Base-by-base conservation (phyloP, 352 stramenopile species). In the Phytophthora capsici region DNA sequence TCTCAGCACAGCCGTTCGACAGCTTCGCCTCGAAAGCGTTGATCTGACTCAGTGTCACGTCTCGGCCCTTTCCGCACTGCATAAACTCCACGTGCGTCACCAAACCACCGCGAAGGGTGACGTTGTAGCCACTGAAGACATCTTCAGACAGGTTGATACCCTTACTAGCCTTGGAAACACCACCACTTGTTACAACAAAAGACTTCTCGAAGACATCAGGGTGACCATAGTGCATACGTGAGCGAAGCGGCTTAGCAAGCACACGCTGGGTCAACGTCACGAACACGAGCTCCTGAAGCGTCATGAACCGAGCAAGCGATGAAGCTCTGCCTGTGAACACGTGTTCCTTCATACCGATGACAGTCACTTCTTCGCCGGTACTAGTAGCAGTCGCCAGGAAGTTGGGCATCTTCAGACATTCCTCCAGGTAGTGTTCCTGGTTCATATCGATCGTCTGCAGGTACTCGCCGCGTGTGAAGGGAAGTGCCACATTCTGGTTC, bases 401-500 rank as follows among this genome's bases (percentile, higher is more conserved):
- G 56, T 94, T 94, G 0, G 87, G 86, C 73, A 96, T 95, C 69
- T 95, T 96, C 16, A 96, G 61, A 20, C 81, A 87, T 55, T 95
- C 87, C 65, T 96, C 89, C 28, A 95, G 86, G 67, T 95, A 95
- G 50, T 95, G 86, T 44, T 96, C 89, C 63, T 96, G 89, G 66
- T 96, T 96, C 89, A 95, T 95, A 75, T 96, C 89, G 52, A 96
- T 96, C 7, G 87, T 95, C 60, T 96, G 89, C 23, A 96, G 43
- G 57, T 92, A 95, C 59, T 96, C 89, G 22, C 89, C 89, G 22
- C 87, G 78, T 7, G 89, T 95, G 54, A 96, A 96, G 4, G 85
- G 82, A 12, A 96, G 66, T 12, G 89, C 89, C 19, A 95, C 84
- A 53, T 96, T 96, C 61, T 96, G 89, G 65, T 96, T 96, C 51